Evolutionary conservation across 352 stramenopile species (phyloP), one percentile per base, ranked within the genome.

Genomic region (Phytophthora cryptogea): DNA sequence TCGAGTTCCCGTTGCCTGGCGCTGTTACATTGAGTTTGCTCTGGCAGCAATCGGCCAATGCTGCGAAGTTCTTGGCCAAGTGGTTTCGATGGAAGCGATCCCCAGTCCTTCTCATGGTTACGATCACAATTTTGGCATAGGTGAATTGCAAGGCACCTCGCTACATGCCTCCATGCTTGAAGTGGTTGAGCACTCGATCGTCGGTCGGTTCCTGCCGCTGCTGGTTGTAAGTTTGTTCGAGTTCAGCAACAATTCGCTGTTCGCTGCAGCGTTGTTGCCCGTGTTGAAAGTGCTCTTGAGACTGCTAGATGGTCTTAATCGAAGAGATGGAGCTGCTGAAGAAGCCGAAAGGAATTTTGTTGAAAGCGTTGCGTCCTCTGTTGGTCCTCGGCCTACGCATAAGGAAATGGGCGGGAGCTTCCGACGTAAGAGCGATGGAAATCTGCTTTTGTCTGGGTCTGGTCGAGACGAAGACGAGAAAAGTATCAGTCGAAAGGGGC

Each of bases 171-270:
- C 35, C 27, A 44, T 81, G 5, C 37, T 77, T 8, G 64, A 61
- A 5, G 28, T 63, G 1, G 43, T 84, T 0, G 72, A 82, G 31
- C 17, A 59, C 9, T 90, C 80, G 2, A 44, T 92, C 2, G 72
- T 91, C 27, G 78, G 74, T 5, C 66, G 78, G 16, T 49, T 92
- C 20, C 35, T 94, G 11, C 80, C 84, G 13, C 61, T 79, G 1
- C 39, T 92, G 13, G 40, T 80, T 27, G 70, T 84, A 2, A 78
- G 72, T 28, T 35, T 94, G 37, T 71, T 90, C 20, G 66, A 85
- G 27, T 92, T 92, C 36, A 79, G 56, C 35, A 78, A 86, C 48
- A 69, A 77, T 8, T 45, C 74, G 1, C 52, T 84, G 3, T 89
- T 94, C 54, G 76, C 77, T 23, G 63, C 50, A 1, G 35, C 66